Evolutionary conservation across 2,329 filamentous ascomycete species (phyloP), one percentile per base, ranked within the genome.

Genomic region (Leptosphaerulina australis): DNA sequence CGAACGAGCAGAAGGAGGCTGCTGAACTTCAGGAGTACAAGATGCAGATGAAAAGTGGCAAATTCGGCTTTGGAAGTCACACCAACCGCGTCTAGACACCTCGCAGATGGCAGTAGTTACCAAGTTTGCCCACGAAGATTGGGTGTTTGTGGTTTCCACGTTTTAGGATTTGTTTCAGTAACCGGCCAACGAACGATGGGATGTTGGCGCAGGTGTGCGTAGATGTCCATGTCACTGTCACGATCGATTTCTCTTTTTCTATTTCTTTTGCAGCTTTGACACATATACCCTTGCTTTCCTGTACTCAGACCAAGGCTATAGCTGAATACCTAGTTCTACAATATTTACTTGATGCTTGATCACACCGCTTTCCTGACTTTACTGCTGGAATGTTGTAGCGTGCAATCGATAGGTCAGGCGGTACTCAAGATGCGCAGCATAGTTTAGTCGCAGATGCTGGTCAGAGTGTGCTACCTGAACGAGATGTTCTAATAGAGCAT

Each of bases 1-100:
- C 70, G 1, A 50, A 61, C 36, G 58, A 69, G 53, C 55, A 70
- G 50, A 73, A 73, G 58, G 71, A 74, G 52, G 64, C 67, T n/a
- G 63, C 67, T 11, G 69, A 73, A 46, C 61, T 71, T 36, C 58
- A 63, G 37, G 58, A 66, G 43, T 71, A 70, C 56, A 70, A 65
- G 57, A 40, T 54, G 30, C 58, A 69, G 50, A 66, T 66, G 63
- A 46, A 66, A 43, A 26, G 52, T 14, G 63, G 63, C 24, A 57
- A 55, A 25, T 66, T 66, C 44, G 63, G 55, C 4, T 47, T 63
- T n/a, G 58, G 61, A 14, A 46, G 28, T 17, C 22, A 48, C 34
- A 26, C 29, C 33, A 38, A 54, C 49, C 51, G 50, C 24, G 49
- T 60, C 17, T 62, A 60, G 15, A 47, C 7, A 31, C n/a, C 28